phyloP scores from a whole-genome alignment of 2,329 filamentous ascomycete species.

The Penicillium nordicum region DNA sequence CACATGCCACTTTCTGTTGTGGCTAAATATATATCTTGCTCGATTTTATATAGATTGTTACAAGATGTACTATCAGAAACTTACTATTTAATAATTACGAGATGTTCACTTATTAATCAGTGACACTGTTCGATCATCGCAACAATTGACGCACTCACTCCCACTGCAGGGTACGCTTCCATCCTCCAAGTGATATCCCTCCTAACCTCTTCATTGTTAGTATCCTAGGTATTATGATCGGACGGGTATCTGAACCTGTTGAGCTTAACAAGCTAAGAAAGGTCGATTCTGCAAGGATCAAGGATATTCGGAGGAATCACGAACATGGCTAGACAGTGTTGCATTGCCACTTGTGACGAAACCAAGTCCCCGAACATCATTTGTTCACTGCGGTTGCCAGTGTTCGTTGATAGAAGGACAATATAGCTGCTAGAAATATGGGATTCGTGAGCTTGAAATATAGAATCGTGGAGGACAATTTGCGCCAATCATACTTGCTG shows the following conservation, averaged over 20 bases:
- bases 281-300: not conserved
- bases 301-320: not conserved
- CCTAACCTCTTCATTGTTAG: not conserved
- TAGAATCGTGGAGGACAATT: not conserved
- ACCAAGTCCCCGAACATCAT: not conserved
- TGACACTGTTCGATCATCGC: not conserved
- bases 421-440: not conserved
- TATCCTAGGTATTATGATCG: not conserved
- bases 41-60: too few species aligned
- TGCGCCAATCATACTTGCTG: not conserved
- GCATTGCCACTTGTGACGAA: not conserved
- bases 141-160: not conserved
- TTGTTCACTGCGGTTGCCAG: not conserved
- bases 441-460: not conserved
- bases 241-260: not conserved
- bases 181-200: not conserved
- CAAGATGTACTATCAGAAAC: not conserved
- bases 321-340: not conserved
- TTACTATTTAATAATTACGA: too few species aligned
- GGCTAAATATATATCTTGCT: not conserved
- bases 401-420: not conserved
- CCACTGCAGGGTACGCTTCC: not conserved
- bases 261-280: not conserved
- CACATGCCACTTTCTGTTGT: too few species aligned
- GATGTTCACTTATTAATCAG: too few species aligned